Percentiles rank a stretch among this genome's conserved stretches.
These are phyloP conservation scores for Vanrija humicola DNA, from an alignment of 1,284 basidiomycete genomes.

Conservation along the genomic window DNA sequence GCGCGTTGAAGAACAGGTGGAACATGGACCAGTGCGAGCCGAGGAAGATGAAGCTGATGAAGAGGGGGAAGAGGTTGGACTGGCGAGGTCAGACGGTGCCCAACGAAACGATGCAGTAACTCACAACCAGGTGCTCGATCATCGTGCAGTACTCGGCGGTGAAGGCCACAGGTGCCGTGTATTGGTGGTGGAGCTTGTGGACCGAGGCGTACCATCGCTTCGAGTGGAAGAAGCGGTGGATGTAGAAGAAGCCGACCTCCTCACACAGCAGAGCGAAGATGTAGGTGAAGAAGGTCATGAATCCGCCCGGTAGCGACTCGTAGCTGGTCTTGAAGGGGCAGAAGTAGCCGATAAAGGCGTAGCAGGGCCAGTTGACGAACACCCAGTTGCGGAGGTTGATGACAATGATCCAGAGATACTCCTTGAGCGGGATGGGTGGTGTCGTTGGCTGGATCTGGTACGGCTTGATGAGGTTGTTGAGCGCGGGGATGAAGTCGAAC, in stretches of 20 bases:
- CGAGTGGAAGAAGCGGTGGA: conserved; percentile 14
- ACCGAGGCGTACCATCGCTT: conserved; percentile 75
- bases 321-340: background rate
- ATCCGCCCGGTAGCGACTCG: conserved; percentile 7
- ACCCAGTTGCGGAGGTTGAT: conserved; percentile 10
- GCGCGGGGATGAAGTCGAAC: conserved; percentile 11
- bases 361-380: conserved; percentile 10
- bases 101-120: conserved; percentile 49
- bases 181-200: conserved; percentile 98
- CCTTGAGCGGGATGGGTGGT: conserved; percentile 9
- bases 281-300: conserved; percentile 7
- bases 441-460: conserved; percentile 17
- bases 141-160: conserved; percentile 57
- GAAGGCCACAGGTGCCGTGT: conserved; percentile 76
- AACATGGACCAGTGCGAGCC: conserved; percentile 60
- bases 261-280: conserved; percentile 13
- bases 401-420: conserved; percentile 9
- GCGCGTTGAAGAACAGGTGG: conserved; percentile 87
- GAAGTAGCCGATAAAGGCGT: background rate
- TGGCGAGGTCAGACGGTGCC: conserved; percentile 60
- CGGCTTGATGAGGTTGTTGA: conserved; percentile 7
- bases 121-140: conserved; percentile 50
- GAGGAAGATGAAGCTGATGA: conserved; percentile 66
- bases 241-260: conserved; percentile 16
- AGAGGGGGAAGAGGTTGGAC: conserved; percentile 81